A percentile compares a stretch with the other conserved stretches of the same genome.
Conservation (phyloP, 805 yeast genomes). For the Henningerozyma blattae region DNA sequence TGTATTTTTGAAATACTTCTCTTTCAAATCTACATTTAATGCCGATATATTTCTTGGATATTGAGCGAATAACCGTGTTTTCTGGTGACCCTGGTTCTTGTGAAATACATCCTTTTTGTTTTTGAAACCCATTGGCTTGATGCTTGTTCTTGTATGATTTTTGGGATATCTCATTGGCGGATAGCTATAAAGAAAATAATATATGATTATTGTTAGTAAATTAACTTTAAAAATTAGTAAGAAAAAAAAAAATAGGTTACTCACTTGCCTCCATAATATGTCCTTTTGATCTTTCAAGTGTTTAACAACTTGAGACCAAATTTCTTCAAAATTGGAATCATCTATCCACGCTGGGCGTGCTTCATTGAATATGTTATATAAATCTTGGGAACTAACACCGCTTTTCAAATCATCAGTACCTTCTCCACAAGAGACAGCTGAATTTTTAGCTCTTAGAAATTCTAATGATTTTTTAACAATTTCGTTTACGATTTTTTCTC, state of each 20-base stretch:
- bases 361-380: slow-evolving; percentile 33
- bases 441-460: slow-evolving; percentile 51
- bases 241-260: slow-evolving; percentile 10
- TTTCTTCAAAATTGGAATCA: slow-evolving; percentile 44
- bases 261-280: slow-evolving; percentile 20
- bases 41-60: slow-evolving; percentile 53
- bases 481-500: slow-evolving; percentile 48
- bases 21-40: slow-evolving; percentile 44
- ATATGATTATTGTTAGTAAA: not conserved
- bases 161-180: slow-evolving; percentile 12
- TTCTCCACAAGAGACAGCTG: slow-evolving; percentile 44
- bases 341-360: slow-evolving; percentile 22
- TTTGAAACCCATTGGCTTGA: slow-evolving; percentile 28
- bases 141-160: slow-evolving; percentile 25
- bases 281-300: slow-evolving; percentile 56
- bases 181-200: slow-evolving; percentile 10
- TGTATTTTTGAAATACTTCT: slow-evolving; percentile 31
- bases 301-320: slow-evolving; percentile 49
- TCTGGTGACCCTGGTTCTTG: slow-evolving; percentile 16
- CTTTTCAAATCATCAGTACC: slow-evolving; percentile 30
- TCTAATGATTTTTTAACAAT: slow-evolving; percentile 53
- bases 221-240: not conserved
- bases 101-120: slow-evolving; percentile 28
- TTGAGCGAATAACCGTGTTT: slow-evolving; percentile 56
- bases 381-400: slow-evolving; percentile 35